phyloP scores from a whole-genome alignment of 306 rosid species.

The Vicia faba region DNA sequence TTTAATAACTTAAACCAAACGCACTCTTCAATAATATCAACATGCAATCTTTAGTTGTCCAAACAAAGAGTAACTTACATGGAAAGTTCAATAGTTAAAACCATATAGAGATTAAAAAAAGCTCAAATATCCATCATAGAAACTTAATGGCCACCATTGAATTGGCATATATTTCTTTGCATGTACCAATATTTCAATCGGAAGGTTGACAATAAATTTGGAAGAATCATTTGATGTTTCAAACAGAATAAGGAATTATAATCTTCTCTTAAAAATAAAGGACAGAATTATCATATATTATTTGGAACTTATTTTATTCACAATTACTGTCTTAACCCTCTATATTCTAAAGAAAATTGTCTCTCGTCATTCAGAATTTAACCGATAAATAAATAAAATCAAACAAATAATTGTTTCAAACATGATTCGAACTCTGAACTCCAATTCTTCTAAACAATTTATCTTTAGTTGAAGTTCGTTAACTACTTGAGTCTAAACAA shows the following conservation, averaged over 20 bases:
- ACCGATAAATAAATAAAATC: not conserved
- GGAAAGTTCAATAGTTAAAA: slow-evolving; percentile 18
- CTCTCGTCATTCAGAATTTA: not conserved
- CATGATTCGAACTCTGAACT: not conserved
- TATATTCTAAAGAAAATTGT: not conserved
- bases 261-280: not conserved
- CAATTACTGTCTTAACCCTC: not conserved
- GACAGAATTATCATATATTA: slow-evolving; percentile 1
- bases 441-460: not conserved
- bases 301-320: not conserved
- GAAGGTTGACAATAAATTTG: slow-evolving; percentile 33
- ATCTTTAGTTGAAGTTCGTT: not conserved
- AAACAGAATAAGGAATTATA: not conserved
- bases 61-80: slow-evolving; percentile 12
- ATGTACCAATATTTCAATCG: slow-evolving; percentile 35
- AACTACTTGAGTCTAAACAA: not conserved
- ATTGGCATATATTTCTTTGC: slow-evolving; percentile 39
- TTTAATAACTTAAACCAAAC: not conserved
- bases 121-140: slow-evolving; percentile 17
- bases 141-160: slow-evolving; percentile 31
- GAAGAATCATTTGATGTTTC: slow-evolving; percentile 28
- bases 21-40: not conserved
- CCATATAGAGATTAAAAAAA: not conserved
- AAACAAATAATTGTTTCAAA: not conserved
- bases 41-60: not conserved